Conservation (phyloP, 345 rosid species). For the Erodium maritimum region DNA sequence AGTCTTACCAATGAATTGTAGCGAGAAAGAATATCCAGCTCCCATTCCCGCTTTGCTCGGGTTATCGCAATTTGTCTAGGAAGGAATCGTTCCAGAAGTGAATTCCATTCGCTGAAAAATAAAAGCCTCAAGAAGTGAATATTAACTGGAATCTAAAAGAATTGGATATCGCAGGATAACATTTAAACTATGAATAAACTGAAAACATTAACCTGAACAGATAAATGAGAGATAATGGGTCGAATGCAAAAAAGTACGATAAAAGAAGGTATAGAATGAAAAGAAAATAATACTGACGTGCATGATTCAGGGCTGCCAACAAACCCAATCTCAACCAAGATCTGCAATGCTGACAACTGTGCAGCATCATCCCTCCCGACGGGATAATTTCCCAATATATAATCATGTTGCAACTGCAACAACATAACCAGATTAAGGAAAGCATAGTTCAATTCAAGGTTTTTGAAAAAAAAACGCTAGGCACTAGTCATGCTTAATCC, state of each 20-base stretch:
- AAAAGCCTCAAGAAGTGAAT: slow-evolving; percentile 9
- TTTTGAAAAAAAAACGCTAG: too few species aligned
- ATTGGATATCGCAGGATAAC: neutral
- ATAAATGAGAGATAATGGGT: neutral
- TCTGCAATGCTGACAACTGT: slow-evolving; percentile 88
- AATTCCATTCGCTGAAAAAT: slow-evolving; percentile 68
- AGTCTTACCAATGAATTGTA: slow-evolving; percentile 66
- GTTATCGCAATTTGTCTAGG: slow-evolving; percentile 96
- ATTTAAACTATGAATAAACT: neutral
- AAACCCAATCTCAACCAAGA: slow-evolving; percentile 86
- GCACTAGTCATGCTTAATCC: too few species aligned
- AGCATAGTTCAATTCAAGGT: neutral
- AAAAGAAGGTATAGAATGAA: neutral
- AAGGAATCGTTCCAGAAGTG: slow-evolving; percentile 77
- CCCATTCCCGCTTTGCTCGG: slow-evolving; percentile 93
- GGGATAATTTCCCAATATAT: slow-evolving; percentile 89
- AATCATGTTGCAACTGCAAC: slow-evolving; percentile 91
- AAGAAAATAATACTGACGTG: slow-evolving; percentile 45
- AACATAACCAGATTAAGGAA: slow-evolving; percentile 9
- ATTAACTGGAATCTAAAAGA: slow-evolving; percentile 2
- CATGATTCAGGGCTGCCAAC: slow-evolving; percentile 74
- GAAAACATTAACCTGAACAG: too few species aligned
- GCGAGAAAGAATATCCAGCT: slow-evolving; percentile 82
- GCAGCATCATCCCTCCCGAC: slow-evolving; percentile 99
- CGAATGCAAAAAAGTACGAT: neutral